phyloP scores from a whole-genome alignment of 2,329 filamentous ascomycete species.

The Cercospora brassicicola region DNA sequence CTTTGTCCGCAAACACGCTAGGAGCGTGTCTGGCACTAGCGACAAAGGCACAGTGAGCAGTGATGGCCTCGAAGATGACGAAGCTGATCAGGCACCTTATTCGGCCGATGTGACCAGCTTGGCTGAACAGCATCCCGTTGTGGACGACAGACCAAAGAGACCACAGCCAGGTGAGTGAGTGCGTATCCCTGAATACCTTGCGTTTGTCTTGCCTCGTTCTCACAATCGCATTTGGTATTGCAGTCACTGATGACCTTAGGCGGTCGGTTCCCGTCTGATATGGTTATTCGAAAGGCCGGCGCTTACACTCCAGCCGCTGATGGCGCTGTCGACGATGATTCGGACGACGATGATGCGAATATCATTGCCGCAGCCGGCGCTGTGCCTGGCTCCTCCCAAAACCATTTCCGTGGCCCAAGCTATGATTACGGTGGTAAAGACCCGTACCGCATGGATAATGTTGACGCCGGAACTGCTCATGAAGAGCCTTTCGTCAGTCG shows the following conservation, averaged over 20 bases:
- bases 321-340: conserved; percentile 62
- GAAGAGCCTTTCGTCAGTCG: conserved; percentile 24
- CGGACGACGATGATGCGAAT: conserved; percentile 65
- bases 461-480: conserved; percentile 22
- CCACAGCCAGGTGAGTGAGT: conserved; percentile 75
- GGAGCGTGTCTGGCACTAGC: conserved; percentile 69
- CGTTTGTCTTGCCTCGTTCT: conserved; percentile 22
- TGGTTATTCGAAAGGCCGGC: conserved; percentile 72
- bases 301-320: conserved; percentile 68
- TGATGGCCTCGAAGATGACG: conserved; percentile 72
- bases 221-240: conserved; percentile 13
- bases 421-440: conserved; percentile 32
- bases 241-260: conserved; percentile 32
- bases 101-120: conserved; percentile 57
- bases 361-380: conserved; percentile 53
- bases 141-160: conserved; percentile 57
- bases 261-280: conserved; percentile 88
- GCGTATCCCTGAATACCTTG: conserved; percentile 33
- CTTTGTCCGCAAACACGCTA: conserved; percentile 78
- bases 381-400: conserved; percentile 36
- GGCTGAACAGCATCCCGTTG: conserved; percentile 37
- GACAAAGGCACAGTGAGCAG: conserved; percentile 61
- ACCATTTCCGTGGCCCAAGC: conserved; percentile 19
- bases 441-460: conserved; percentile 35
- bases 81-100: conserved; percentile 65